Percentiles rank a stretch among this genome's conserved stretches.
Evolutionary conservation across 352 stramenopile genomes (phyloP).

Genomic region (Pythium aphanidermatum): DNA sequence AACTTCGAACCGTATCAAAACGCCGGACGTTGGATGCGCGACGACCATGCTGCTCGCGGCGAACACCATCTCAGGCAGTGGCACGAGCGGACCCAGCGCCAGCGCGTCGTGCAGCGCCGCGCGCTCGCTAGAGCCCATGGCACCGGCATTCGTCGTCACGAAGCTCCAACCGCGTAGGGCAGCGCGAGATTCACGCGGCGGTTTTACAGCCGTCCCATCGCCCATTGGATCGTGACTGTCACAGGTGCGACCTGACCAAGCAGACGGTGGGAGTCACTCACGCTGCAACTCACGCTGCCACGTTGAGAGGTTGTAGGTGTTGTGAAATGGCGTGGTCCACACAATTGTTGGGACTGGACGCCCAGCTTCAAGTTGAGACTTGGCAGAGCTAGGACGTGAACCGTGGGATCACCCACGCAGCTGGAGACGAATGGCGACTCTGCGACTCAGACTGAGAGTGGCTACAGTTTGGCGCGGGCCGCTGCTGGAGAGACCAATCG

Average conservation of each 20-base stretch:
- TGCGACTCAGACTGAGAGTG: too few relatives aligned
- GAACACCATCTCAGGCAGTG: slow-evolving; percentile 59
- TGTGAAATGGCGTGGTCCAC: slow-evolving; percentile 6
- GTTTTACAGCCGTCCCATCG: neutral
- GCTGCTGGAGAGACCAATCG: too few relatives aligned
- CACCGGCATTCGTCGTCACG: slow-evolving; percentile 21
- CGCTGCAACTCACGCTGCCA: neutral
- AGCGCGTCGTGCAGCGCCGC: slow-evolving; percentile 25
- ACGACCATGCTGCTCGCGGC: slow-evolving; percentile 29
- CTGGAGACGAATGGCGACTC: slow-evolving; percentile 14
- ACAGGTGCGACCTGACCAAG: too few relatives aligned
- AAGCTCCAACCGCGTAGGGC: slow-evolving; percentile 45
- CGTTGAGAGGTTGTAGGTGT: neutral
- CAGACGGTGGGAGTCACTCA: too few relatives aligned
- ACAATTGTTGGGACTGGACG: too few relatives aligned
- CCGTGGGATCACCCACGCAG: neutral
- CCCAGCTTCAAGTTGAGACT: slow-evolving; percentile 14
- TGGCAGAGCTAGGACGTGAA: slow-evolving; percentile 1
- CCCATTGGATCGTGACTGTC: too few relatives aligned
- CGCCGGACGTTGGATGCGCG: slow-evolving; percentile 17
- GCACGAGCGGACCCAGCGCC: slow-evolving; percentile 23
- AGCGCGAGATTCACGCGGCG: slow-evolving; percentile 10
- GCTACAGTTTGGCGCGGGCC: too few relatives aligned
- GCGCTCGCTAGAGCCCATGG: slow-evolving; percentile 38
- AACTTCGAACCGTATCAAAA: slow-evolving; percentile 38